Percentiles rank a stretch among this genome's conserved stretches.
Evolutionary conservation across 225 moss, liverwort and hornwort species (phyloP).

Genomic region (Ulota crispa): DNA sequence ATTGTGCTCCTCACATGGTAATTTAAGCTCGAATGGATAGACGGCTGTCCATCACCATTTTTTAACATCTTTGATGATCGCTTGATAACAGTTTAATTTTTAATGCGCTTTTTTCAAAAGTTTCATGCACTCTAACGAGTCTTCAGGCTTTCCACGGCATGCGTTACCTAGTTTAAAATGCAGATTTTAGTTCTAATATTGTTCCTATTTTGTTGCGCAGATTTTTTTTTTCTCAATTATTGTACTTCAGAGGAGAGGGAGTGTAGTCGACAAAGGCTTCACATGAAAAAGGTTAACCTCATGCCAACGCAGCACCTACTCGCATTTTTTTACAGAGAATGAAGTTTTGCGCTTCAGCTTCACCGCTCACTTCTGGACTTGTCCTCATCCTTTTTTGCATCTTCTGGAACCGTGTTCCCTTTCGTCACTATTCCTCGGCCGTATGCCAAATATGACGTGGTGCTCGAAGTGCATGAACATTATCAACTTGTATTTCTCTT

Average conservation of each 20-base stretch:
- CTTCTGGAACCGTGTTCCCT: not conserved
- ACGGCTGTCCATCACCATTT: not conserved
- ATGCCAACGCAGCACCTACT: not conserved
- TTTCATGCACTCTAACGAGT: not conserved
- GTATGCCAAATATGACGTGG: not conserved
- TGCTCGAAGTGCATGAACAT: constrained; percentile 6
- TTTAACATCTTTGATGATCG: not conserved
- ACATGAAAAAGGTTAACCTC: constrained; percentile 1
- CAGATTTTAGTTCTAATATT: constrained; percentile 9
- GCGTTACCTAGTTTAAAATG: not conserved
- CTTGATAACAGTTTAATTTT: not conserved
- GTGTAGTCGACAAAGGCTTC: constrained; percentile 9
- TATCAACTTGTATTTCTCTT: not conserved
- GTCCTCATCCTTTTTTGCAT: not conserved
- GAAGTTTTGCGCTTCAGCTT: constrained; percentile 20
- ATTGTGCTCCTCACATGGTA: not conserved
- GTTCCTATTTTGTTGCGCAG: not conserved
- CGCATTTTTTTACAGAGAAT: constrained; percentile 34
- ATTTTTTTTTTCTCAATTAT: not conserved
- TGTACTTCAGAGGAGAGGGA: not conserved
- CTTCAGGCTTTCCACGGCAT: not conserved
- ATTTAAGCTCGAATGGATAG: not conserved
- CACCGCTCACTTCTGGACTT: constrained; percentile 22
- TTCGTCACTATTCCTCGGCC: not conserved
- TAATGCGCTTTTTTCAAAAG: not conserved